These are phyloP conservation scores for Cercospora janseana DNA, from an alignment of 2,329 filamentous ascomycete species.

Conservation along the genomic window DNA sequence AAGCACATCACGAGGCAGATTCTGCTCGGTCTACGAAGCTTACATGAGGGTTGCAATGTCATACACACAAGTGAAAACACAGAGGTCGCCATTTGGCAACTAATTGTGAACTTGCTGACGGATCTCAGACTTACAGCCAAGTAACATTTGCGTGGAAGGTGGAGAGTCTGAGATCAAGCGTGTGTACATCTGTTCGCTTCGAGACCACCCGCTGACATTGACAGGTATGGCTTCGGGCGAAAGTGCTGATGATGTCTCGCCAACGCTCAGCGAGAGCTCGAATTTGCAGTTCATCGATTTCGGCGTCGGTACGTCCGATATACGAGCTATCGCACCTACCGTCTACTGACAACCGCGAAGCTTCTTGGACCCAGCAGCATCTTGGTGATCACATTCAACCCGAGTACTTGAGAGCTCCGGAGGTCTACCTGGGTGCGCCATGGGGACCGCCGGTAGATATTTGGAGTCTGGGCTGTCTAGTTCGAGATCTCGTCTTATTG, in stretches of 20 bases:
- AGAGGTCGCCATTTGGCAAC: background rate
- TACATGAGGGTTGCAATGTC: conserved; percentile 22
- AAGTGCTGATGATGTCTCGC: background rate
- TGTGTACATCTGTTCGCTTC: background rate
- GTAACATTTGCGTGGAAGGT: conserved; percentile 31
- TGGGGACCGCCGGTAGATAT: conserved; percentile 34
- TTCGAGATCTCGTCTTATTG: background rate
- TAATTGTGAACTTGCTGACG: background rate
- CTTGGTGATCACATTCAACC: conserved; percentile 28
- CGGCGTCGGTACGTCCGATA: background rate
- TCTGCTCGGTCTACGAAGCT: conserved; percentile 21
- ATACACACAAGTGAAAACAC: conserved; percentile 20
- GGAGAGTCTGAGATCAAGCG: conserved; percentile 6
- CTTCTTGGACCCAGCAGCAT: background rate
- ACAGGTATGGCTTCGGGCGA: background rate
- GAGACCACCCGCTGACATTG: background rate
- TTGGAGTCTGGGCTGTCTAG: conserved; percentile 32
- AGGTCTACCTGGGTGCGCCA: conserved; percentile 31
- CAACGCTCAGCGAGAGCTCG: background rate
- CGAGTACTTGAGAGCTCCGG: conserved; percentile 32
- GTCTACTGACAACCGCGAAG: background rate
- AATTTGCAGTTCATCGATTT: background rate
- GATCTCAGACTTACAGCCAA: conserved; percentile 29
- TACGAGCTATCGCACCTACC: background rate
- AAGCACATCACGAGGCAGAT: conserved; percentile 24